Conservation (phyloP, 768 basidiomycete genomes). For the Bullera alba region DNA sequence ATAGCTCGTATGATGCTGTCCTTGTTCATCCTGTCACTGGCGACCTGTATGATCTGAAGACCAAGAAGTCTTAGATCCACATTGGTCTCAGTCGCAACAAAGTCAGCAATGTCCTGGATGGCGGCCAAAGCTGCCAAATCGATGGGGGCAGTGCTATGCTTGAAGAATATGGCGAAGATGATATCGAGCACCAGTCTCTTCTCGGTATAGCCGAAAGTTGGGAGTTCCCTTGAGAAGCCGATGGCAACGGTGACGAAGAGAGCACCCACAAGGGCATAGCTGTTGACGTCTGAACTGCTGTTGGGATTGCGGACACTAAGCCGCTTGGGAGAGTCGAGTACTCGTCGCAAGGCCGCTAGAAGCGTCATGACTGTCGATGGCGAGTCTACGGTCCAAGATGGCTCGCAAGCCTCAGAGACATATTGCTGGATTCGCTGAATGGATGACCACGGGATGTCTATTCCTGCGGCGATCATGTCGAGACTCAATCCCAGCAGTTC, state of each 20-base stretch:
- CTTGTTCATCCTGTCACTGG: slow-evolving; percentile 13
- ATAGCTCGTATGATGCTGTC: slow-evolving; percentile 14
- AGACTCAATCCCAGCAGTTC: slow-evolving; percentile 20
- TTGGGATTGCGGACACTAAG: slow-evolving; percentile 1
- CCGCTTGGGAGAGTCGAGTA: slow-evolving; percentile 20
- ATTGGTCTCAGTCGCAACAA: slow-evolving; percentile 9
- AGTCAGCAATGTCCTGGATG: slow-evolving; percentile 20
- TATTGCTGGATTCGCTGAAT: slow-evolving; percentile 35
- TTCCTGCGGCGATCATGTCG: slow-evolving; percentile 22
- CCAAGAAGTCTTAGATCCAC: slow-evolving; percentile 25
- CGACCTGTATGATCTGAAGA: slow-evolving; percentile 22
- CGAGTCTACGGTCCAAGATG: slow-evolving; percentile 17
- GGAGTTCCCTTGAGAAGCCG: slow-evolving; percentile 14
- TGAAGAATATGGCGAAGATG: slow-evolving; percentile 28
- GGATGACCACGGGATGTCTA: slow-evolving; percentile 10
- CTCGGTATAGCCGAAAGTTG: slow-evolving; percentile 7
- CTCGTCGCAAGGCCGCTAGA: slow-evolving; percentile 16
- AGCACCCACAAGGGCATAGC: slow-evolving; percentile 18
- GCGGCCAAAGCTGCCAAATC: slow-evolving; percentile 22
- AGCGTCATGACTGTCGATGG: slow-evolving; percentile 17
- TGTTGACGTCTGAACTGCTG: slow-evolving; percentile 9
- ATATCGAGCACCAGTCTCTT: slow-evolving; percentile 29
- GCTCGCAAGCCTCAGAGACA: slow-evolving; percentile 20
- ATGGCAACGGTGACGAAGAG: slow-evolving; percentile 27
- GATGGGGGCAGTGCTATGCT: slow-evolving; percentile 23